Base-by-base conservation (phyloP, 2,329 filamentous ascomycete genomes). In the Tolypocladium nubicola region DNA sequence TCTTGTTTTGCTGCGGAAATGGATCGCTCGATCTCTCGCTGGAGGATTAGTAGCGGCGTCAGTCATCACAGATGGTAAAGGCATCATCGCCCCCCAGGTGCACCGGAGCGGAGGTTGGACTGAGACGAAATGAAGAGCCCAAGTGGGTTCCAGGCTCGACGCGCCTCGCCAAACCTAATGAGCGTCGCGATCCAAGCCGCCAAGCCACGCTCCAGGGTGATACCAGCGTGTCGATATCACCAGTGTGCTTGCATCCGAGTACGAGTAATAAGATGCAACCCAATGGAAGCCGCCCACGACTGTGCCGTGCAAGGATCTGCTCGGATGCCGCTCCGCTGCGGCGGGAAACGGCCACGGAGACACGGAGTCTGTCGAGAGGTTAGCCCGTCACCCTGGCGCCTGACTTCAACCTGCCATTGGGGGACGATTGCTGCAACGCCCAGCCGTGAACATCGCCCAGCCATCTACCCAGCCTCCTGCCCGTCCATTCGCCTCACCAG, bases 251-350 rank as follows among this genome's bases (percentile, higher is more conserved):
- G 54, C 49, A 56, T 26, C 3, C 23, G 23, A 26, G 23, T 26
- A 26, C 23, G 23, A 26, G 23, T 56, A 23, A 56, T 56, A 23
- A 56, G 45, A 38, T 35, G 55, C 64, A 68, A 61, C 55, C 68
- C 68, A 70, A 72, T 71, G 59, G 57, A 60, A 49, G 50, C 58
- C 59, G 60, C 68, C 67, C 69, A 71, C 69, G 69, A 71, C 62
- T 35, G 26, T 26, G n/a, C 35, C 41, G 23, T 19, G 37, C 55
- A 50, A 37, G 55, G 55, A 9, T 35, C 33, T n/a, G 35, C 33
- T 19, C 23, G 43, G 43, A 39, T 39, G 35, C 41, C 35, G 40
- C 38, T 55, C 21, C 35, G 38, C 54, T 33, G 21, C 23, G 41
- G 21, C 21, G 16, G 13, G 8, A 33, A 14, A 16, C 14, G 33